These are phyloP conservation scores for Talaromyces atroroseus DNA, from an alignment of 2,329 filamentous ascomycete species.

Conservation along the genomic window DNA sequence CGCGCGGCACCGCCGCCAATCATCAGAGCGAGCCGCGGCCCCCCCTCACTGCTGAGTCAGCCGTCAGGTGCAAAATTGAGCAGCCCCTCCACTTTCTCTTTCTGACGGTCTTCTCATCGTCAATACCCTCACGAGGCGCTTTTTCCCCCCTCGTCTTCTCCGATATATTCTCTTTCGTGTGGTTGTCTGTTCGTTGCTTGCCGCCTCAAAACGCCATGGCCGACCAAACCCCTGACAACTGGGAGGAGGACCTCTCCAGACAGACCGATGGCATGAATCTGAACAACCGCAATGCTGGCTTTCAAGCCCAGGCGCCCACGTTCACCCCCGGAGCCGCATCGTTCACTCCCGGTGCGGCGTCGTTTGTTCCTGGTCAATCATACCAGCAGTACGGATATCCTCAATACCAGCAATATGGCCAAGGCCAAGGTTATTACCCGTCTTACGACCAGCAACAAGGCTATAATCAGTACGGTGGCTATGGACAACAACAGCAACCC, in stretches of 20 bases:
- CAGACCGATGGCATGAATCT: constrained; percentile 73
- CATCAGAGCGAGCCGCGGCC: background rate
- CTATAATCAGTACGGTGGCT: constrained; percentile 46
- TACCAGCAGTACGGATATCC: constrained; percentile 55
- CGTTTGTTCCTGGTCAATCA: constrained; percentile 67
- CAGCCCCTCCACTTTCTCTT: constrained; percentile 13
- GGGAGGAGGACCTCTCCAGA: constrained; percentile 84
- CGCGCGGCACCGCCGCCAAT: constrained; percentile 1
- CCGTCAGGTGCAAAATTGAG: constrained; percentile 24
- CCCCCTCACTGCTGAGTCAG: constrained; percentile 23
- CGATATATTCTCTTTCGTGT: background rate
- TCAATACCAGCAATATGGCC: constrained; percentile 40
- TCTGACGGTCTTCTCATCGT: background rate
- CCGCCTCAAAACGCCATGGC: constrained; percentile 58
- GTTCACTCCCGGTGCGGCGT: constrained; percentile 66
- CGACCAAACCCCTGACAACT: constrained; percentile 71
- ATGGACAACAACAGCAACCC: constrained; percentile 39
- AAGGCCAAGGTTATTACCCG: constrained; percentile 47
- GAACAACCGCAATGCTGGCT: constrained; percentile 49
- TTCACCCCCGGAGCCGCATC: constrained; percentile 68
- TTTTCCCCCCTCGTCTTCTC: background rate
- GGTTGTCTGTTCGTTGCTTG: constrained; percentile 17
- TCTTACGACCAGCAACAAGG: constrained; percentile 48
- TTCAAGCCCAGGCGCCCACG: constrained; percentile 48
- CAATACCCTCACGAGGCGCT: background rate